Conservation (phyloP, 305 asterid species). For the Fraxinus latifolia region DNA sequence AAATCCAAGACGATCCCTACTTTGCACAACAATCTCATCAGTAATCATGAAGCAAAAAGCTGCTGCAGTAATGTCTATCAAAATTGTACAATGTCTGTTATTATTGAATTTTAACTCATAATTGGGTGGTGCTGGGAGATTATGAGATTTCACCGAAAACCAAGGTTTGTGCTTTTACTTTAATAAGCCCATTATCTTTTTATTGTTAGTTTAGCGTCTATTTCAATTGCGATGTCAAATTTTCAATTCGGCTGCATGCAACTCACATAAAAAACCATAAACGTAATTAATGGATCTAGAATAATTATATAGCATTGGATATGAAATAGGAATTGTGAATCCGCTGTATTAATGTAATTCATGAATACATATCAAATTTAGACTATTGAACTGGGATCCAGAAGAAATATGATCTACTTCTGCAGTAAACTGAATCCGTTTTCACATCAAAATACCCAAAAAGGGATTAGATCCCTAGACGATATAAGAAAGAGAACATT, state of each 20-base stretch:
- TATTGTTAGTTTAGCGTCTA: neutral
- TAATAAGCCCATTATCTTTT: neutral
- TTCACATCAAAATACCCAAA: conserved; percentile 13
- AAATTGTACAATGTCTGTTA: neutral
- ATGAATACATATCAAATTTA: neutral
- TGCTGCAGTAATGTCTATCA: neutral
- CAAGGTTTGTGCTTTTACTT: neutral
- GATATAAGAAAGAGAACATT: neutral
- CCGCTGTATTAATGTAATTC: neutral
- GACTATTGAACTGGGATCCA: neutral
- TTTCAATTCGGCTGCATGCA: neutral
- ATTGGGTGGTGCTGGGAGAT: neutral
- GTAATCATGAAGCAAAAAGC: neutral
- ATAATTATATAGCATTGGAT: neutral
- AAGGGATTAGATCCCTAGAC: neutral
- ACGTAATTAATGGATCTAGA: neutral
- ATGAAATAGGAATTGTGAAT: neutral
- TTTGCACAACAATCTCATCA: neutral
- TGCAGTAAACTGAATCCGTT: neutral
- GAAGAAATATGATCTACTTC: neutral
- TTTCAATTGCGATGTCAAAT: neutral
- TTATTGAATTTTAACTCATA: neutral
- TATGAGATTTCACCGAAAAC: neutral
- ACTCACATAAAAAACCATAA: neutral
- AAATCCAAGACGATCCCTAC: neutral